Base-by-base conservation (phyloP, 345 rosid species). In the Mangifera indica region DNA sequence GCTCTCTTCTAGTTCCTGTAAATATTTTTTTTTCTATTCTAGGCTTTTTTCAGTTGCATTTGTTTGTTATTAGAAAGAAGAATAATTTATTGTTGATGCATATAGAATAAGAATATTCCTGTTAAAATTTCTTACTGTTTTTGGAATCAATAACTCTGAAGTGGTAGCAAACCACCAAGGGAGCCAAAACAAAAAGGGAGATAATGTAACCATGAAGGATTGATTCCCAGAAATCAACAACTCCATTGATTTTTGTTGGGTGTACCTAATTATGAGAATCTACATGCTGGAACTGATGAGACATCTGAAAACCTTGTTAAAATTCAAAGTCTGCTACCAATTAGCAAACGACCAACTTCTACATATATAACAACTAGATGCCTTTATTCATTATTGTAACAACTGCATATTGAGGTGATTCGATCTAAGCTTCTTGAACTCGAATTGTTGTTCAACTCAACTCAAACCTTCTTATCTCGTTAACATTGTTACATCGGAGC, bases 251-350 rank as follows among this genome's bases (percentile, higher is more conserved):
- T 37, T 54, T 51, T 25, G 66, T 66, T 54, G 40, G 79, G 68
- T 76, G 72, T 21, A 66, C 72, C 76, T 42, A 59, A 49, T 37
- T 37, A 37, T 20, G 65, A 15, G 79, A 76, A 70, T 76, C 71
- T 57, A 42, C 71, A 49, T 49, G 55, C 71, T 71, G 75, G 72
- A 66, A 51, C 26, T 15, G 65, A 18, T 52, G 3, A 29, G 26
- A 13, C 13, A 11, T 70, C 46, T 14, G n/a, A 69, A 13, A 51
- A 7, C 15, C 9, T 64, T 53, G 72, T 52, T 72, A 48, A 51
- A 65, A 24, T 37, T 76, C 25, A 22, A 71, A 57, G 63, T 60
- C 60, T 21, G 70, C 66, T 52, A 40, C 17, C 66, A 77, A 54
- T 48, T 40, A 22, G 24, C 20, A 26, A 60, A 10, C 56, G 29